phyloP scores from a whole-genome alignment of 1,139 yeast species.

The Suhomyces taliae region DNA sequence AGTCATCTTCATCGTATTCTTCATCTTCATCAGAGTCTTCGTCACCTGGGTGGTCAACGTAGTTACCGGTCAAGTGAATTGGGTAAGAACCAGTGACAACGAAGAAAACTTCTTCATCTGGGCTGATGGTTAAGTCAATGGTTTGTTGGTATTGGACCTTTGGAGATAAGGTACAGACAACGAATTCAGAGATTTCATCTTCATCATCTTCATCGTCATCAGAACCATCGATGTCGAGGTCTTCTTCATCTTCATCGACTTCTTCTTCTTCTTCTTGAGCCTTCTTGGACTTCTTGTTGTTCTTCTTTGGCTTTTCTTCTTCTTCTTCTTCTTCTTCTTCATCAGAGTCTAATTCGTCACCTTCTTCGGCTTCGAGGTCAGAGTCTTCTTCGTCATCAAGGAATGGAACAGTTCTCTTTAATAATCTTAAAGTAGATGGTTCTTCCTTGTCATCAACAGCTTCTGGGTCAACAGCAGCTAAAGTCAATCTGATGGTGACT shows the following conservation, averaged over 20 bases:
- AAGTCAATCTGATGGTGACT: slow-evolving; percentile 83
- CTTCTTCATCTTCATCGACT: slow-evolving; percentile 49
- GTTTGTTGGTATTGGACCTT: slow-evolving; percentile 84
- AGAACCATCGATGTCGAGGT: slow-evolving; percentile 56
- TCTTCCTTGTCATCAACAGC: slow-evolving; percentile 74
- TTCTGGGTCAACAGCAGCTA: slow-evolving; percentile 95
- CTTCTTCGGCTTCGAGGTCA: slow-evolving; percentile 44
- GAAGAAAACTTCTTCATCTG: slow-evolving; percentile 91
- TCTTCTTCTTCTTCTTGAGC: slow-evolving; percentile 28
- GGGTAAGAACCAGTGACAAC: slow-evolving; percentile 96
- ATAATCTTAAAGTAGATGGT: slow-evolving; percentile 87
- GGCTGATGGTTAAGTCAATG: slow-evolving; percentile 83
- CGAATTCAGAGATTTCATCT: slow-evolving; percentile 67
- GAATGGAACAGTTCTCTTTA: slow-evolving; percentile 66
- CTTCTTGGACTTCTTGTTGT: slow-evolving; percentile 19
- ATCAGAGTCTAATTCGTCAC: slow-evolving; percentile 54
- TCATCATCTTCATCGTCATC: slow-evolving; percentile 57
- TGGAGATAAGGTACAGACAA: slow-evolving; percentile 90
- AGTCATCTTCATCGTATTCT: slow-evolving; percentile 60
- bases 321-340: slow-evolving; percentile 49
- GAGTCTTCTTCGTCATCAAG: slow-evolving; percentile 49
- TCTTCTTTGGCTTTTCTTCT: slow-evolving; percentile 27
- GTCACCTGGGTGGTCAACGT: slow-evolving; percentile 90
- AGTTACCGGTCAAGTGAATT: slow-evolving; percentile 90
- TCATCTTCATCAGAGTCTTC: slow-evolving; percentile 59